These are phyloP conservation scores for Lenzites betulinus DNA, from an alignment of 768 basidiomycete species.

Conservation along the genomic window DNA sequence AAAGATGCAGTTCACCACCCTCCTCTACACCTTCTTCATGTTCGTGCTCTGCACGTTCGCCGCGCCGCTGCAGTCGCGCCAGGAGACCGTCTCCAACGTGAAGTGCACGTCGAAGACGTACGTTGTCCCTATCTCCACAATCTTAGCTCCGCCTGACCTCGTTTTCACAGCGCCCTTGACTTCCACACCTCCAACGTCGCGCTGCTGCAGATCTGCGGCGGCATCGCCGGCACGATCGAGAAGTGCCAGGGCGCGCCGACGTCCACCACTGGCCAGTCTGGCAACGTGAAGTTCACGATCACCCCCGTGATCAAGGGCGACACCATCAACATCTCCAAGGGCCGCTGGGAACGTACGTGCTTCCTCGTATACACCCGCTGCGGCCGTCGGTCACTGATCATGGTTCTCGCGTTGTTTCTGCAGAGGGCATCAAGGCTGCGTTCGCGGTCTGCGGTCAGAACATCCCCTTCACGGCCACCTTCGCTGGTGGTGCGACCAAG, in stretches of 20 bases:
- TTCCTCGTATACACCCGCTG: neutral
- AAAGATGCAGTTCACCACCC: conserved; percentile 25
- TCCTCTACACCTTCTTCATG: conserved; percentile 24
- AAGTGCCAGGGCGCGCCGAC: conserved; percentile 32
- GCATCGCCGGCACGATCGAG: conserved; percentile 32
- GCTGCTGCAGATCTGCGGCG: conserved; percentile 32
- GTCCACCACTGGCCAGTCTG: conserved; percentile 27
- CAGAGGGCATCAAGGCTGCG: conserved; percentile 31
- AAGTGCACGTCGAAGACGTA: conserved; percentile 22
- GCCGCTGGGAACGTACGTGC: conserved; percentile 31
- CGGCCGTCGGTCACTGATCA: neutral
- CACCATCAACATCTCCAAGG: conserved; percentile 32
- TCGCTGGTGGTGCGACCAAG: conserved; percentile 26
- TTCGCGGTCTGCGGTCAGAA: conserved; percentile 30
- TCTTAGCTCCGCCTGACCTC: neutral
- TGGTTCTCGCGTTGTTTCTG: neutral
- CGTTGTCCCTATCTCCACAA: neutral
- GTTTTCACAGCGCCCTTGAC: conserved; percentile 23
- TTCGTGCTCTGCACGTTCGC: conserved; percentile 24
- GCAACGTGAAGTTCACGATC: conserved; percentile 28
- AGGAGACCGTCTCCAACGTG: conserved; percentile 25
- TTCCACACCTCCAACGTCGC: conserved; percentile 33
- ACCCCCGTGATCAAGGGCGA: conserved; percentile 26
- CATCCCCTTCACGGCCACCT: conserved; percentile 30
- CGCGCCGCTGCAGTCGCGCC: conserved; percentile 24